Evolutionary conservation across 2,329 filamentous ascomycete species (phyloP), one percentile per base, ranked within the genome.

Genomic region (Piedraia hortae): DNA sequence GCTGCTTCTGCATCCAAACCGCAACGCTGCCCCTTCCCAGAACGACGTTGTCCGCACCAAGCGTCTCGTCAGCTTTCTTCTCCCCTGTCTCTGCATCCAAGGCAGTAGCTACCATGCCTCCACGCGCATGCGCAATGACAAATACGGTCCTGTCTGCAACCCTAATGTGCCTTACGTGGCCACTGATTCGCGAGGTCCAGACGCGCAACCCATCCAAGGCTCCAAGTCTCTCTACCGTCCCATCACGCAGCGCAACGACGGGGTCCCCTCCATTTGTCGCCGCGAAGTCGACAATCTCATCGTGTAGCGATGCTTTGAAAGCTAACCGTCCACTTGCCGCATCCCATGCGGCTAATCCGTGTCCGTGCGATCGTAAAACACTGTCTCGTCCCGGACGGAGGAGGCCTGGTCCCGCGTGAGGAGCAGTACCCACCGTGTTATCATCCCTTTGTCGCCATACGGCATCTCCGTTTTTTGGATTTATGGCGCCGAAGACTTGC

Each of bases 371-470:
- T 33, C 70, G 71, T 16, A 78, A 59, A 10, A 93, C 51, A 41
- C 68, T 70, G 33, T 70, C 65, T 41, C 82, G 70, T 27, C 68
- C 71, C 32, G 78, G 66, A n/a, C 65, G 64, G n/a, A 88, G 45
- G 35, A 62, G 53, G 25, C 43, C 38, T 7, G 29, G 35, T 26
- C 36, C 34, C 23, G 31, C 28, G 17, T 33, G 33, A 14, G 30
- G 23, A 10, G 22, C 21, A 15, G 35, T 34, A n/a, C 57, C 48
- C 20, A 89, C n/a, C 12, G 23, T 7, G 7, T 18, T 11, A n/a
- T n/a, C n/a, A n/a, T n/a, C 45, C 23, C 62, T 50, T 38, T 91
- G 82, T 24, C 85, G 62, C 85, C 85, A 97, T 2, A 91, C 60
- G 9, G 91, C 41, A 2, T 62, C 57, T 10, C 85, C 82, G 39